These are phyloP conservation scores for Trametes elegans DNA, from an alignment of 768 basidiomycete genomes.

Conservation along the genomic window DNA sequence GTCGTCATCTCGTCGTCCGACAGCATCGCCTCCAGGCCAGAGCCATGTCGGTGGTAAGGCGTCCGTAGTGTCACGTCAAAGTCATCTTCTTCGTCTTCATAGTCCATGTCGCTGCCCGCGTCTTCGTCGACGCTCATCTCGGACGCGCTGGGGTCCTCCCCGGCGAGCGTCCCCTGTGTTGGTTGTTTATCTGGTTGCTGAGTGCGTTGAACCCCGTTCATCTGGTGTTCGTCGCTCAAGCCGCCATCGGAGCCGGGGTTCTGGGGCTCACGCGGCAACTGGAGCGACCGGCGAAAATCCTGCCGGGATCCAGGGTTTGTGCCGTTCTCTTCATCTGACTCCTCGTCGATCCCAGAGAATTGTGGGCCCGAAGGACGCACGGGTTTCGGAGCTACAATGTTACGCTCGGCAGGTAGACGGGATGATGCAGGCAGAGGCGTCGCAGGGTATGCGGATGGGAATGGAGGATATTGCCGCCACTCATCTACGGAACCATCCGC, in stretches of 20 bases:
- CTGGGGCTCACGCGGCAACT: conserved; percentile 55
- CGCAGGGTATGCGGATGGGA: conserved; percentile 76
- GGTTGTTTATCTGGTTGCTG: conserved; percentile 18
- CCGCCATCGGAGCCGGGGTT: conserved; percentile 56
- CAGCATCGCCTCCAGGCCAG: background rate
- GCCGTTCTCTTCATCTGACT: conserved; percentile 11
- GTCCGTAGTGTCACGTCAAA: conserved; percentile 69
- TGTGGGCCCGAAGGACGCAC: conserved; percentile 12
- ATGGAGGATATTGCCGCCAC: conserved; percentile 71
- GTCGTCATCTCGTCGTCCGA: conserved; percentile 16
- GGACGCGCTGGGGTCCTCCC: background rate
- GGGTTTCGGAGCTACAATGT: conserved; percentile 15
- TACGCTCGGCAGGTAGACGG: conserved; percentile 5
- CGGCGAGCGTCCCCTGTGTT: conserved; percentile 24
- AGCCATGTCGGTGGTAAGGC: conserved; percentile 33
- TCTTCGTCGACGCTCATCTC: conserved; percentile 23
- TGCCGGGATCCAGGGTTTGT: conserved; percentile 28
- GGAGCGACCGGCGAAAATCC: conserved; percentile 75
- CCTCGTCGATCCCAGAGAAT: conserved; percentile 17
- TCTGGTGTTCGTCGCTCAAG: conserved; percentile 55
- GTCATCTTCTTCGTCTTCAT: conserved; percentile 54
- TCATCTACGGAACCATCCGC: conserved; percentile 43
- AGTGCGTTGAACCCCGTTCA: conserved; percentile 40
- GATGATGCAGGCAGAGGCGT: conserved; percentile 30
- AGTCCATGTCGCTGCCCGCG: conserved; percentile 21